phyloP scores from a whole-genome alignment of 371 early-diverging fungal species.

The Cokeromyces recurvatus region DNA sequence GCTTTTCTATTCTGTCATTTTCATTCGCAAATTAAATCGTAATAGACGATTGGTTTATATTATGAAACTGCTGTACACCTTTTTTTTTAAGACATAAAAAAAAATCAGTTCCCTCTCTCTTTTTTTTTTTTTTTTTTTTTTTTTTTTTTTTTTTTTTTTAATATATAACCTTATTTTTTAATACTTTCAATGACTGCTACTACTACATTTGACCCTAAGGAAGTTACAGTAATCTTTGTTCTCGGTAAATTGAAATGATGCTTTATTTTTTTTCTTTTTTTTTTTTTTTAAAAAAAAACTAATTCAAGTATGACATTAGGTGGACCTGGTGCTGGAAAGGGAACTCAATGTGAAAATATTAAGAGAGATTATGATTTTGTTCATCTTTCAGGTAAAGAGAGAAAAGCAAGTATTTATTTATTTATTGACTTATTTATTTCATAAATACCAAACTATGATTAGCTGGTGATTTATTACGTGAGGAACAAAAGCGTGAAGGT shows the following conservation, averaged over 20 bases:
- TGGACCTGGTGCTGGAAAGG: conserved; percentile 91
- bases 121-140: too few species aligned
- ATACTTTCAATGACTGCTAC: conserved; percentile 7
- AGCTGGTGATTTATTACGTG: conserved; percentile 96
- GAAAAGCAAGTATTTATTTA: neutral
- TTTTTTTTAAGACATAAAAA: conserved; percentile 2
- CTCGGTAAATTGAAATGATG: conserved; percentile 43
- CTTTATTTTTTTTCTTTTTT: neutral
- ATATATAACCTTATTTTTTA: conserved; percentile 1
- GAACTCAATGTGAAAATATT: conserved; percentile 88
- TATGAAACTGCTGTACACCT: too few species aligned
- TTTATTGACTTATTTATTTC: too few species aligned
- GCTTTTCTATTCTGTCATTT: too few species aligned
- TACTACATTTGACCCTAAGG: conserved; percentile 36
- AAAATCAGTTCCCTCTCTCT: too few species aligned
- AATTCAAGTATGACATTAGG: conserved; percentile 19
- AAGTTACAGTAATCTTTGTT: conserved; percentile 70
- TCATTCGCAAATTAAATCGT: too few species aligned
- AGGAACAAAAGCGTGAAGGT: conserved; percentile 80
- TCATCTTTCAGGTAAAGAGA: conserved; percentile 79
- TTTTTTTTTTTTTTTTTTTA: conserved; percentile 5
- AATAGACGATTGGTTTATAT: too few species aligned
- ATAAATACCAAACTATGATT: neutral
- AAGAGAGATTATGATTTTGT: conserved; percentile 90
- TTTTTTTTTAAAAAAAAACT: too few species aligned